These are phyloP conservation scores for Tulasnella sp. DNA, from an alignment of 768 basidiomycete genomes.

Conservation along the genomic window DNA sequence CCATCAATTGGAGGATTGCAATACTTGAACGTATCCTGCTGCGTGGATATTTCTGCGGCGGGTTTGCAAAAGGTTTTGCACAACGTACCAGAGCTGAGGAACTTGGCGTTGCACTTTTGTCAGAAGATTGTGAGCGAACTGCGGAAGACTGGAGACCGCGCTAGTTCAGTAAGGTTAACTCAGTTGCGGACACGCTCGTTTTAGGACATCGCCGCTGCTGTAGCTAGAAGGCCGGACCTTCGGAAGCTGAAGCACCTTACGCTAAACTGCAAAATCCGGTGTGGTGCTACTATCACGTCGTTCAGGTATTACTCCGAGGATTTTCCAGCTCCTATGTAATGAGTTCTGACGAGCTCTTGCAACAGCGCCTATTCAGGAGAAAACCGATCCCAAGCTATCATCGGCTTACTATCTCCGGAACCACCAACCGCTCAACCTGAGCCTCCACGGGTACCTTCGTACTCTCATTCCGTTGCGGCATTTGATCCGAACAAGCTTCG, in stretches of 20 bases:
- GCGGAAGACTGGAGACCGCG: neutral
- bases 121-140: constrained; percentile 24
- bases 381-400: constrained; percentile 25
- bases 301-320: constrained; percentile 3
- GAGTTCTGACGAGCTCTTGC: neutral
- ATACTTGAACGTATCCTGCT: constrained; percentile 21
- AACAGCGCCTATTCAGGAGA: constrained; percentile 26
- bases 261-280: constrained; percentile 28
- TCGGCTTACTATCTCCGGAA: constrained; percentile 16
- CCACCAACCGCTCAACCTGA: neutral
- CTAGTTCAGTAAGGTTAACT: neutral
- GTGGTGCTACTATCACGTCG: constrained; percentile 24
- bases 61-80: constrained; percentile 16
- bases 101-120: constrained; percentile 25
- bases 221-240: constrained; percentile 11
- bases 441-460: neutral
- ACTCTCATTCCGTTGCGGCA: neutral
- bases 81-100: constrained; percentile 13
- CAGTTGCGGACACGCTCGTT: neutral
- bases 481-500: constrained; percentile 4
- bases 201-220: constrained; percentile 23
- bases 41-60: constrained; percentile 26
- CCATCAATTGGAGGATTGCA: constrained; percentile 17
- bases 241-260: constrained; percentile 18
- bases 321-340: too few species aligned